These are phyloP conservation scores for Mycena haematopus DNA, from an alignment of 768 basidiomycete genomes.

Conservation along the genomic window DNA sequence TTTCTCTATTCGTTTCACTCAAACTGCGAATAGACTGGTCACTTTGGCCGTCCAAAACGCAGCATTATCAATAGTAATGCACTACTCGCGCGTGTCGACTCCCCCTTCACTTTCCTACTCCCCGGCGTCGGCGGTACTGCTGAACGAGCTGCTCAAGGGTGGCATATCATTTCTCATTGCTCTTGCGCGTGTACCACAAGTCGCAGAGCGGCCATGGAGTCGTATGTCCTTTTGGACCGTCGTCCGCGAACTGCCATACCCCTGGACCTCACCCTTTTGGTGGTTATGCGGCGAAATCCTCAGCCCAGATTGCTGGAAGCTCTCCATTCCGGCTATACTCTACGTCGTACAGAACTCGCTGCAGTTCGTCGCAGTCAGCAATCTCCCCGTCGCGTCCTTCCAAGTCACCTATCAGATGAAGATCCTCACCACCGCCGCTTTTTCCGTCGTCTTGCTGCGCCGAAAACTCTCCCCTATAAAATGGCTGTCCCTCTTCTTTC, in stretches of 20 bases:
- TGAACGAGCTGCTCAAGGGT: constrained; percentile 95
- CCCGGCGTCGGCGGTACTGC: constrained; percentile 90
- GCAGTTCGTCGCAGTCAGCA: constrained; percentile 95
- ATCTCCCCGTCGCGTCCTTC: constrained; percentile 96
- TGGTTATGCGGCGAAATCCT: constrained; percentile 78
- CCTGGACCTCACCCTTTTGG: constrained; percentile 57
- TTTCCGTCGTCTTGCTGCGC: constrained; percentile 84
- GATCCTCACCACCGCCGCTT: constrained; percentile 94
- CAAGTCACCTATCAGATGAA: constrained; percentile 99
- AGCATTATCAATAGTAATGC: constrained; percentile 95
- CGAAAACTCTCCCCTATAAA: constrained; percentile 74
- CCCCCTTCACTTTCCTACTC: constrained; percentile 84
- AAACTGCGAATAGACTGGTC: constrained; percentile 48
- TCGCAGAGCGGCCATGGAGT: constrained; percentile 46
- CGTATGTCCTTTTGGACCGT: constrained; percentile 48
- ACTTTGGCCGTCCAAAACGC: constrained; percentile 96
- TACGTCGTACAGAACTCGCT: constrained; percentile 96
- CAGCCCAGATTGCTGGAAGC: constrained; percentile 94
- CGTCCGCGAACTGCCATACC: constrained; percentile 45
- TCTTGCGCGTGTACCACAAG: constrained; percentile 55
- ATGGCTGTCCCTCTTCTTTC: constrained; percentile 87
- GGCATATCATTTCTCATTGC: constrained; percentile 91
- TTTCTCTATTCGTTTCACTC: constrained; percentile 9
- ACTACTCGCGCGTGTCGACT: constrained; percentile 93
- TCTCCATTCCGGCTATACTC: constrained; percentile 94